Evolutionary conservation across 345 rosid genomes (phyloP), one percentile per base, ranked within the genome.

Genomic region (Salix exigua): DNA sequence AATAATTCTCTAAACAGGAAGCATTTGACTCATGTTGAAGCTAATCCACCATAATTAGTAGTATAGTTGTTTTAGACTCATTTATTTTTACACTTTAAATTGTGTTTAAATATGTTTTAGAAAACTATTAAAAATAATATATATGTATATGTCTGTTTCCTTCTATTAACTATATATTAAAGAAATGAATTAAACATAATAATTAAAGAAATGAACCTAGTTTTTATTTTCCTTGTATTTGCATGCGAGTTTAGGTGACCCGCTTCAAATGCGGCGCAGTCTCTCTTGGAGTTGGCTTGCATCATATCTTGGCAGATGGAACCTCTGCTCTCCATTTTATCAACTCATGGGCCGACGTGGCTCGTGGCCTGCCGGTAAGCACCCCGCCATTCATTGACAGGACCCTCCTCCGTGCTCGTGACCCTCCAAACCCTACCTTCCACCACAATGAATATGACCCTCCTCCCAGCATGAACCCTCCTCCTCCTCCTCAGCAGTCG

Each of bases 241-340:
- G 35, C 35, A 33, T 33, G 44, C 13, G 13, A 10, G 13, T 2
- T 11, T 19, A 83, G 84, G 79, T 83, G 6, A 86, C 86, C 0
- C 61, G 2, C 4, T 83, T 83, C 75, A 74, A 65, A 64, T 80
- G 86, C 25, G 89, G 87, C 12, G 83, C 79, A 6, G 69, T 74
- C 2, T 53, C 75, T 31, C 66, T 84, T 0, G 87, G 85, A 4
- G 26, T 73, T 2, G 74, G 73, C 12, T 8, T 63, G 14, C 83
- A 82, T 46, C 86, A 82, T 33, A 66, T 68, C 4, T 21, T 76
- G 7, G 80, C 53, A 13, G 87, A 86, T 62, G 87, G 81, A 4
- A 11, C 6, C 2, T 33, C 65, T 0, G 66, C 77, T 2, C 2
- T 76, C 17, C 72, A 74, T 17, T 58, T 86, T 70, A 62, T 82